Evolutionary conservation across 345 rosid genomes (phyloP), one percentile per base, ranked within the genome.

Genomic region (Citrus australasica): DNA sequence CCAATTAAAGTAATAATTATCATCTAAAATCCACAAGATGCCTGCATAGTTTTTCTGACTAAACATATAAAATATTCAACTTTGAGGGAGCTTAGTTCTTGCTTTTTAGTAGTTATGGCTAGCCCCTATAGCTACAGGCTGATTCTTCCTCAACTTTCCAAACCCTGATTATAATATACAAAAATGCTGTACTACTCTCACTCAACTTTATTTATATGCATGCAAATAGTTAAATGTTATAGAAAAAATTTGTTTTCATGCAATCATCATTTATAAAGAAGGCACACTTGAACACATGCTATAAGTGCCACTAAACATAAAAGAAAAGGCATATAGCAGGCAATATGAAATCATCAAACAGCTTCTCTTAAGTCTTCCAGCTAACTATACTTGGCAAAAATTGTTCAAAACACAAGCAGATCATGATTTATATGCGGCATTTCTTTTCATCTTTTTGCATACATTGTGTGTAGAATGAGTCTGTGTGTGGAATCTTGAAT

Each of bases 1-100:
- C 81, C 82, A 76, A 73, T 74, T 70, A 74, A 84, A 79, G 78
- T 53, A 33, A 72, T 69, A 67, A 67, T 66, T 58, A 37, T 72
- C 65, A 25, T 21, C 32, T 59, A 73, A 75, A 78, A 65, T 65
- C 65, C 68, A 59, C 53, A 80, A 83, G 88, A 85, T 87, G 90
- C 88, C 82, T 60, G 75, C 80, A 70, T 79, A 67, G 19, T 79
- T 73, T 83, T 69, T 73, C 22, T 76, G 38, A 74, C 68, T 77
- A 79, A 79, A 63, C 82, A 65, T 48, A 65, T 81, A 79, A 62
- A 71, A 60, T 67, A 79, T 48, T 63, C 67, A 74, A 56, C 68
- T 60, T 53, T 53, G 58, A 16, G 38, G 38, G 64, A 73, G 67
- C 65, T 77, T 81, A 80, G 88, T 74, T 32, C 77, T 33, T 67